Percentiles rank a stretch among this genome's conserved stretches.
phyloP scores from a whole-genome alignment of 2,329 filamentous ascomycete species.

The Ophiostoma quercus region DNA sequence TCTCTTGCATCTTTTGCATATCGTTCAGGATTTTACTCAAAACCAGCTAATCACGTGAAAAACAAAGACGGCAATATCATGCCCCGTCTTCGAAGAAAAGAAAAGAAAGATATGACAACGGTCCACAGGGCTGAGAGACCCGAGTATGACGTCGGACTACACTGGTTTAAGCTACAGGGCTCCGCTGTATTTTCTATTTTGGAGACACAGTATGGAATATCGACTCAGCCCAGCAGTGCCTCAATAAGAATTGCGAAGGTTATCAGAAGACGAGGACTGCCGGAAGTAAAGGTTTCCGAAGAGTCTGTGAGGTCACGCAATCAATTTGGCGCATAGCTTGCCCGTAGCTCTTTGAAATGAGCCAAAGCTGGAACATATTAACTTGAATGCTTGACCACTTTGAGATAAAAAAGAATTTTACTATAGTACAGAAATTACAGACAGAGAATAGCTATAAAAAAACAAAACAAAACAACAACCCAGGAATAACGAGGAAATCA shows the following conservation, averaged over 20 bases:
- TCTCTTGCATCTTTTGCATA: not conserved
- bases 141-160: not conserved
- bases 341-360: too few species aligned
- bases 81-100: too few species aligned
- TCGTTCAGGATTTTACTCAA: not conserved
- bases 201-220: not conserved
- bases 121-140: not conserved
- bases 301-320: not conserved
- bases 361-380: too few species aligned
- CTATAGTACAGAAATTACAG: too few species aligned
- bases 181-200: not conserved
- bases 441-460: too few species aligned
- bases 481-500: too few species aligned
- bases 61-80: not conserved
- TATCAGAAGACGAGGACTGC: not conserved
- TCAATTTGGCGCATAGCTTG: too few species aligned
- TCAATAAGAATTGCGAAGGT: not conserved
- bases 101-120: not conserved
- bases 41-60: not conserved
- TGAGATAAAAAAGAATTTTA: too few species aligned
- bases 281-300: not conserved
- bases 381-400: too few species aligned
- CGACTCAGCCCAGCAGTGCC: slow-evolving; percentile 9
- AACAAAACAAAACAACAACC: not conserved
- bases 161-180: not conserved